These are phyloP conservation scores for Achlya hypogyna DNA, from an alignment of 352 stramenopile genomes.

Conservation along the genomic window DNA sequence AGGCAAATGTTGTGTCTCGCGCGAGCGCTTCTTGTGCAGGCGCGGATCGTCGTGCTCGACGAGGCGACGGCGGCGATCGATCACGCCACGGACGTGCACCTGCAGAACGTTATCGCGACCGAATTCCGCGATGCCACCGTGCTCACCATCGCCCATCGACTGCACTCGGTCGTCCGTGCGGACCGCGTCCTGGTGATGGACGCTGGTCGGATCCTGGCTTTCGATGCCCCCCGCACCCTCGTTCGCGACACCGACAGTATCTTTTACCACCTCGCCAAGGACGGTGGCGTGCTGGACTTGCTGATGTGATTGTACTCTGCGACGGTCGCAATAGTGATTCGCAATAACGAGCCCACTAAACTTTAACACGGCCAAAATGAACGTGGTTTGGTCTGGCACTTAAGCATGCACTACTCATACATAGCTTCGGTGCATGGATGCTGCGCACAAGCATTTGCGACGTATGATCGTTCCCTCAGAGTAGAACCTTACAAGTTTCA, in stretches of 20 bases:
- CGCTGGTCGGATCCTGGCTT: constrained; percentile 60
- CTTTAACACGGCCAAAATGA: too few species aligned
- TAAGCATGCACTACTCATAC: too few species aligned
- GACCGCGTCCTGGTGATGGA: constrained; percentile 89
- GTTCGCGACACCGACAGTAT: constrained; percentile 23
- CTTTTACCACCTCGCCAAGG: constrained; percentile 23
- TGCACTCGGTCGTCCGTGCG: constrained; percentile 91
- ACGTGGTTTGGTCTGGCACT: too few species aligned
- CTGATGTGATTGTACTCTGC: too few species aligned
- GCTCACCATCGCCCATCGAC: constrained; percentile 88
- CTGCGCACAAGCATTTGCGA: too few species aligned
- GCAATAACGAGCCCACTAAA: too few species aligned
- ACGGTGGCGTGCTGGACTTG: constrained; percentile 8
- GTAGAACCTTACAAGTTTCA: too few species aligned
- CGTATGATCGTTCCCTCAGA: too few species aligned
- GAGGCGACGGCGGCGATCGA: constrained; percentile 34
- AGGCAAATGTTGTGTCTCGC: constrained; percentile 69
- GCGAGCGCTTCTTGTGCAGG: constrained; percentile 76
- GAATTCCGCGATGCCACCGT: constrained; percentile 77
- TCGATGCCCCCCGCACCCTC: constrained; percentile 48
- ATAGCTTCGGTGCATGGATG: too few species aligned
- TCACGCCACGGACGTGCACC: constrained; percentile 34
- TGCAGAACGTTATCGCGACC: constrained; percentile 48
- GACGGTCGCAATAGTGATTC: too few species aligned
- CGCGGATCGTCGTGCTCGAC: constrained; percentile 80